Evolutionary conservation across 495 filamentous ascomycete genomes (phyloP).

Genomic region (Aspergillus heteromorphus): DNA sequence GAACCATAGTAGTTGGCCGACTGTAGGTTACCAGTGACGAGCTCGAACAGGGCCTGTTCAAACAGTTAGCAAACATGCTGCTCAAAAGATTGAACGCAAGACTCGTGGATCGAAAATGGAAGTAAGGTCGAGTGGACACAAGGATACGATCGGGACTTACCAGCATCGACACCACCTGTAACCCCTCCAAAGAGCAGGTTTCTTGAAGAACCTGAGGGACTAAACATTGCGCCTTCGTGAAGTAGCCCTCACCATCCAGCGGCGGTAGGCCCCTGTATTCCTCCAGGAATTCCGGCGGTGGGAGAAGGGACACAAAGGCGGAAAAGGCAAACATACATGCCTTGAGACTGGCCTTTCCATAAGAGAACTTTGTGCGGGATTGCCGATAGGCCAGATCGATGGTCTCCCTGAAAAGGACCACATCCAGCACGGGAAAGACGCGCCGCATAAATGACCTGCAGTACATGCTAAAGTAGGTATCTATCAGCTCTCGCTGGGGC

Average conservation of each 20-base stretch:
- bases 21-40: slow-evolving; percentile 42
- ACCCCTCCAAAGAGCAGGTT: slow-evolving; percentile 27
- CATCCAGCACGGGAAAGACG: slow-evolving; percentile 41
- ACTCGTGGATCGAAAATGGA: no score
- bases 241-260: slow-evolving; percentile 33
- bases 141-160: slow-evolving; percentile 26
- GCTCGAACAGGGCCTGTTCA: slow-evolving; percentile 36
- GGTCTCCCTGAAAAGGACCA: slow-evolving; percentile 34
- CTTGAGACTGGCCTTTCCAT: slow-evolving; percentile 23
- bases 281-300: slow-evolving; percentile 5
- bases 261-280: not conserved
- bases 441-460: slow-evolving; percentile 27
- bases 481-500: slow-evolving; percentile 19
- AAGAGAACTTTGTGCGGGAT: slow-evolving; percentile 2
- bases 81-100: no score
- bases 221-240: slow-evolving; percentile 34
- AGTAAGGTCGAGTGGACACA: no score
- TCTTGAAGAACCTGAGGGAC: slow-evolving; percentile 39
- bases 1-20: slow-evolving; percentile 38
- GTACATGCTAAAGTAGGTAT: slow-evolving; percentile 23
- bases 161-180: slow-evolving; percentile 42
- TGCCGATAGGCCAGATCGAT: slow-evolving; percentile 37
- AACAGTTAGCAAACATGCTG: not conserved
- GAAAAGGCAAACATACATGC: slow-evolving; percentile 45
- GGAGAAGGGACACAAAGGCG: slow-evolving; percentile 29